phyloP scores from a whole-genome alignment of 139 green algal genomes.

The Micractinium conductrix region DNA sequence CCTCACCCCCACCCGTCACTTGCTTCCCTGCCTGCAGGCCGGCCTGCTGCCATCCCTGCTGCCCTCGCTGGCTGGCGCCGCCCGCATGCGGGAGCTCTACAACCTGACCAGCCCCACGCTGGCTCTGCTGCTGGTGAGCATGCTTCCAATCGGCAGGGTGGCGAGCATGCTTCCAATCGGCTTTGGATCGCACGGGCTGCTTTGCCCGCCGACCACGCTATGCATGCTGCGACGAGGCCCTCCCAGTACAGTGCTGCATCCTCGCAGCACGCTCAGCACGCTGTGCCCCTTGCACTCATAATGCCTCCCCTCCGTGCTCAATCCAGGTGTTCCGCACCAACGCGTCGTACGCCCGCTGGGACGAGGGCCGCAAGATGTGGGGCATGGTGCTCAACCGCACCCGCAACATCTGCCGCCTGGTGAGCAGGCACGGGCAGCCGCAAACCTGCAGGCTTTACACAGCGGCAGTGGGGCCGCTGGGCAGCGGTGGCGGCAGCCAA shows the following conservation, averaged over 20 bases:
- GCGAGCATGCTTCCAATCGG: too few species aligned
- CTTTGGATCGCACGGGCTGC: too few species aligned
- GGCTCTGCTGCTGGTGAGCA: conserved; percentile 35
- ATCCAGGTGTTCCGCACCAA: conserved; percentile 41
- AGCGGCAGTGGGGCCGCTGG: too few species aligned
- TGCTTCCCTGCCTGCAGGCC: not conserved
- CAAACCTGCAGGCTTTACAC: too few species aligned
- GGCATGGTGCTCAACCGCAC: conserved; percentile 35
- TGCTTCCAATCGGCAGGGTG: not conserved
- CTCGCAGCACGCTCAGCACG: too few species aligned
- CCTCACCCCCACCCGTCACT: not conserved
- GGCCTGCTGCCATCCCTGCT: not conserved
- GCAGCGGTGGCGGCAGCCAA: too few species aligned
- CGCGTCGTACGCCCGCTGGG: conserved; percentile 35
- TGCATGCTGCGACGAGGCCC: not conserved
- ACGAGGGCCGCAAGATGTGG: conserved; percentile 45
- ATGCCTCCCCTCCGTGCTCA: not conserved
- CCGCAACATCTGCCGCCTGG: conserved; percentile 23
- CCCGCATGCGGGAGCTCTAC: conserved; percentile 1
- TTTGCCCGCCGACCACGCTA: not conserved
- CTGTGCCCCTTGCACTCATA: too few species aligned
- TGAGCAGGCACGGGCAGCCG: too few species aligned
- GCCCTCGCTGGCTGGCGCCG: not conserved
- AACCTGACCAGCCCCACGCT: conserved; percentile 31
- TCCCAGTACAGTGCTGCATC: not conserved